Evolutionary conservation across 2,329 filamentous ascomycete genomes (phyloP), one percentile per base, ranked within the genome.

Genomic region (Aspergillus intermedius): DNA sequence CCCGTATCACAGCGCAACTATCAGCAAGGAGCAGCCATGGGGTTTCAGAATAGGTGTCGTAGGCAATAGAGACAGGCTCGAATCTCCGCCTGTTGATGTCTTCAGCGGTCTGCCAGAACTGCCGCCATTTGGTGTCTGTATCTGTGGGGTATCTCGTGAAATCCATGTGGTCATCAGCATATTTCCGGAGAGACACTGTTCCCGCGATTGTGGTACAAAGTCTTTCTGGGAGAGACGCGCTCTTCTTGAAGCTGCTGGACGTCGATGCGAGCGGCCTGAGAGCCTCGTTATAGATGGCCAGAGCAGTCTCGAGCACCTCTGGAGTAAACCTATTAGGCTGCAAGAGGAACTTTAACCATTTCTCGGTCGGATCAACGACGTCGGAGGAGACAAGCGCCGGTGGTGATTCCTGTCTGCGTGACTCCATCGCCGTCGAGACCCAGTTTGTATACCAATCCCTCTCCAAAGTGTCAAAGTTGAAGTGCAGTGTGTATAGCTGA

Each of bases 1-100:
- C 82, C 53, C 91, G 79, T 45, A 97, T 78, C 2, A 87, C 83
- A 3, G 88, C 86, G 44, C 94, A 75, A 28, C 86, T 82, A 67
- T 96, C 91, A 1, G 91, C 83, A 59, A 89, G 86, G 4, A 95
- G 77, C 42, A 94, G 78, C 89, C 90, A 96, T 1, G 88, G 81
- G 72, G 91, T 79, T 44, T 85, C 83, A 8, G 79, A 77, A 43
- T 80, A 77, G 0, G 78, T 67, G 60, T 97, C 93, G 48, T 88
- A 83, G 0, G 84, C 81, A 41, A 97, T 74, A 1, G 87, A 84
- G 41, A 97, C 71, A 0, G 88, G 85, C 61, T 96, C 91, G 15
- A 87, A 86, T 60, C 91, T 80, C 60, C 88, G 85, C 60, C 87
- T 90, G 64, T 97, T 90, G 37, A 98, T 74, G 64, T 95, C 91